Percentiles rank a stretch among this genome's conserved stretches.
Evolutionary conservation across 805 yeast genomes (phyloP).

Genomic region (Blastobotrys mokoenaii): DNA sequence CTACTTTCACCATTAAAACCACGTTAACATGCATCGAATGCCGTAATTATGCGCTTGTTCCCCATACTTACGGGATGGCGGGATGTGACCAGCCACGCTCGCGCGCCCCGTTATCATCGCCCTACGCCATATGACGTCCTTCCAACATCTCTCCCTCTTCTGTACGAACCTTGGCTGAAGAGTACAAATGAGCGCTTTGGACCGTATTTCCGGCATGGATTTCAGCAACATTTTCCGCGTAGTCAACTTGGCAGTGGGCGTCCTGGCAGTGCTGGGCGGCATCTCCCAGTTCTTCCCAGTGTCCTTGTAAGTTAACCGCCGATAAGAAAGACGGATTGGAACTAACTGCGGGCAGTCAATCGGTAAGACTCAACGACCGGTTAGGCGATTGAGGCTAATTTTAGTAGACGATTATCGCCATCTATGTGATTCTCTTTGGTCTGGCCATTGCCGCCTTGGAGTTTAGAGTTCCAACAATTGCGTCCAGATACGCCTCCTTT

Average conservation of each 20-base stretch:
- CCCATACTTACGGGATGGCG: too few relatives aligned
- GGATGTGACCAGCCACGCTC: neutral
- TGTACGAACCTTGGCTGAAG: neutral
- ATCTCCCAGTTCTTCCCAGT: conserved; percentile 26
- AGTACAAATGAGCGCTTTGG: neutral
- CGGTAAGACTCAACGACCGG: conserved; percentile 11
- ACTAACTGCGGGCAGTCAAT: conserved; percentile 14
- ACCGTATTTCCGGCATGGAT: conserved; percentile 9
- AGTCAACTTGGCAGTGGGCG: conserved; percentile 27
- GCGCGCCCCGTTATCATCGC: neutral
- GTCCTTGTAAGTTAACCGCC: conserved; percentile 18
- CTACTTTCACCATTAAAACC: too few relatives aligned
- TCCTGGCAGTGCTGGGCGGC: conserved; percentile 23
- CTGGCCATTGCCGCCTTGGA: conserved; percentile 29
- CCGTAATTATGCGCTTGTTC: too few relatives aligned
- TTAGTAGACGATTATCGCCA: conserved; percentile 22
- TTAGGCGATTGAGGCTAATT: neutral
- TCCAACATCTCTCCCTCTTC: neutral
- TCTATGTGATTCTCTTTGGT: conserved; percentile 27
- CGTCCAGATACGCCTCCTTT: conserved; percentile 42
- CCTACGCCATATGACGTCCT: too few relatives aligned
- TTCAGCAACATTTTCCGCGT: conserved; percentile 25
- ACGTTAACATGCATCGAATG: too few relatives aligned
- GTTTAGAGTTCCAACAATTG: conserved; percentile 43
- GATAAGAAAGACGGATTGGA: conserved; percentile 1